Conservation (phyloP, 768 basidiomycete species). For the Candolleomyces efflorescens region DNA sequence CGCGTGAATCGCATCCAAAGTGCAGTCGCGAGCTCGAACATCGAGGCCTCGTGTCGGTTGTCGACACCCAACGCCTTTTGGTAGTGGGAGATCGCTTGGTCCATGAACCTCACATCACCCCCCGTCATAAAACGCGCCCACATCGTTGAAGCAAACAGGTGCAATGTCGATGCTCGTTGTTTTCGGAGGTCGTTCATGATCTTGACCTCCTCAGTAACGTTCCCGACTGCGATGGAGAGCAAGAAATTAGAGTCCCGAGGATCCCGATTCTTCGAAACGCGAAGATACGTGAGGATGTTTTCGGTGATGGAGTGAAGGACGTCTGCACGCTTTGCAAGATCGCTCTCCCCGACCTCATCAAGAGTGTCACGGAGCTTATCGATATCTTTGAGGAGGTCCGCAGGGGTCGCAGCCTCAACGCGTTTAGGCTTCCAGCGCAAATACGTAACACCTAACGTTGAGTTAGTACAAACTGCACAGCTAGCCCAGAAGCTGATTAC, state of each 20-base stretch:
- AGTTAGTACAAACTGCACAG: background rate
- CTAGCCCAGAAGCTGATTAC: background rate
- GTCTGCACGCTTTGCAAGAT: background rate
- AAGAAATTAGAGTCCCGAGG: background rate
- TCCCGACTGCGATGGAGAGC: conserved; percentile 3
- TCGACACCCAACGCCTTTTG: conserved; percentile 2
- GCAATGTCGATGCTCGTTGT: background rate
- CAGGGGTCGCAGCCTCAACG: background rate
- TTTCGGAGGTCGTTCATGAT: background rate
- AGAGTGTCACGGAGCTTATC: conserved; percentile 3
- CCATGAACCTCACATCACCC: background rate
- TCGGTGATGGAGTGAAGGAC: conserved; percentile 1
- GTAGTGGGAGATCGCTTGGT: conserved; percentile 3
- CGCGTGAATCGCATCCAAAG: conserved; percentile 6
- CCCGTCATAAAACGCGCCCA: conserved; percentile 4
- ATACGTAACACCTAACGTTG: background rate
- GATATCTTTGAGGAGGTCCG: conserved; percentile 6
- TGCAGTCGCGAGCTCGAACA: conserved; percentile 4
- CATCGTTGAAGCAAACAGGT: conserved; percentile 6
- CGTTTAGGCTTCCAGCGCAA: background rate
- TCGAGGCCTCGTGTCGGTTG: background rate
- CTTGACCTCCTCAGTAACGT: conserved; percentile 8
- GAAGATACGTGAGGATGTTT: conserved; percentile 8
- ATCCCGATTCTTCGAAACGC: background rate
- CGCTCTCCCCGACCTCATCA: background rate